Evolutionary conservation across 2,329 filamentous ascomycete species (phyloP).

Genomic region (Colletotrichum paranaense): DNA sequence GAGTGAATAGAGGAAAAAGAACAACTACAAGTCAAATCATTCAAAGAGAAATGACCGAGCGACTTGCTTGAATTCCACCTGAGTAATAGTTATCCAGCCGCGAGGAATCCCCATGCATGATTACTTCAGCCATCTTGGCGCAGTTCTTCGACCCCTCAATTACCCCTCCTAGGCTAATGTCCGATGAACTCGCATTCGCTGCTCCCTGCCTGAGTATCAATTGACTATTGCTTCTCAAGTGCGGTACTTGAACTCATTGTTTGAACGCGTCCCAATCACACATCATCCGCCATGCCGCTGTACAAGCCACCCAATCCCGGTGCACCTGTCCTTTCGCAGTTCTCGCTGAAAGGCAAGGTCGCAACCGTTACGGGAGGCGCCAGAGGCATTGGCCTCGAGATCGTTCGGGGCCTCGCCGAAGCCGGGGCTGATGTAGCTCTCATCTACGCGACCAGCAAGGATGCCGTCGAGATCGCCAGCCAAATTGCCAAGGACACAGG

Average conservation of each 20-base stretch:
- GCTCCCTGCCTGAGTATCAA: neutral
- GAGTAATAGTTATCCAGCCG: neutral
- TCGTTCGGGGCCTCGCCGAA: neutral
- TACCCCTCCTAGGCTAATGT: neutral
- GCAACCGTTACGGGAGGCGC: neutral
- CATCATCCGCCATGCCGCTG: neutral
- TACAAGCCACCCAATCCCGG: neutral
- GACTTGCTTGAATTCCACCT: neutral
- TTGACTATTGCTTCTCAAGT: neutral
- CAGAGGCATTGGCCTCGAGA: neutral
- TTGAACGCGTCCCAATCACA: neutral
- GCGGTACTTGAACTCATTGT: neutral
- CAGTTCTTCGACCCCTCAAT: neutral
- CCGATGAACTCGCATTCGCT: neutral
- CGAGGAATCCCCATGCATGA: neutral
- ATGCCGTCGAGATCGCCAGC: neutral
- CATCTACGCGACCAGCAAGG: neutral
- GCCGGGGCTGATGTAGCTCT: neutral
- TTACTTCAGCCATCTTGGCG: neutral
- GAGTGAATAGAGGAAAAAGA: no score
- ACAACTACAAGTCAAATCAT: no score
- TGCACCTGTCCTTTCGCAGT: neutral
- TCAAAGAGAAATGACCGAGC: neutral
- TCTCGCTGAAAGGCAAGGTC: neutral
- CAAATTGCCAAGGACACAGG: neutral